phyloP scores from a whole-genome alignment of 2,329 filamentous ascomycete genomes.

The Neonectria faginata region DNA sequence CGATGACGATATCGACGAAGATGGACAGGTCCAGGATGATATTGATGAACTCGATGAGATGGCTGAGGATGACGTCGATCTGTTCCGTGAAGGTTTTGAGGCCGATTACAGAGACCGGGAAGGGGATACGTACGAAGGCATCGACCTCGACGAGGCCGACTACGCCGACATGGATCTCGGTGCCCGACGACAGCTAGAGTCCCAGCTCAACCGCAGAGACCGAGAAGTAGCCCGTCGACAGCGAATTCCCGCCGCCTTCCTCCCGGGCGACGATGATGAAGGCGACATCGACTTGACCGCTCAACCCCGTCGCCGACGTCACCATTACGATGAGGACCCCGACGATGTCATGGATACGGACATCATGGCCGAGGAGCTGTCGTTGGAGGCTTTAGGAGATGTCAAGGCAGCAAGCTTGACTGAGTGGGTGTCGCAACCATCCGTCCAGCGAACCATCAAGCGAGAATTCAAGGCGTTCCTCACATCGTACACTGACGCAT shows the following conservation, averaged over 20 bases:
- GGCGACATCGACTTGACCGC: conserved; percentile 85
- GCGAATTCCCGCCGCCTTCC: conserved; percentile 77
- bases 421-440: conserved; percentile 92
- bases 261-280: conserved; percentile 86
- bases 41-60: conserved; percentile 83
- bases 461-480: conserved; percentile 98
- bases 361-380: conserved; percentile 95
- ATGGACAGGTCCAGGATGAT: conserved; percentile 78
- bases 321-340: conserved; percentile 93
- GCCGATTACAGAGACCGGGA: conserved; percentile 76
- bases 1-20: conserved; percentile 78
- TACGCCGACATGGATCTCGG: conserved; percentile 77
- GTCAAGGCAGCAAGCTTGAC: conserved; percentile 93
- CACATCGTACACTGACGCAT: conserved; percentile 93
- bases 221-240: conserved; percentile 75
- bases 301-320: conserved; percentile 85
- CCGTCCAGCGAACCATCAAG: conserved; percentile 92
- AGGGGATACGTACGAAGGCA: conserved; percentile 76
- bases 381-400: conserved; percentile 89
- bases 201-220: conserved; percentile 79
- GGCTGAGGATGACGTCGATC: conserved; percentile 83
- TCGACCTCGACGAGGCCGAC: conserved; percentile 80
- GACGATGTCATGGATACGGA: conserved; percentile 93
- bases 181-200: conserved; percentile 76
- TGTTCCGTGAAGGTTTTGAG: conserved; percentile 80